Conservation (phyloP, 2,329 filamentous ascomycete species). For the Fusarium luffae region DNA sequence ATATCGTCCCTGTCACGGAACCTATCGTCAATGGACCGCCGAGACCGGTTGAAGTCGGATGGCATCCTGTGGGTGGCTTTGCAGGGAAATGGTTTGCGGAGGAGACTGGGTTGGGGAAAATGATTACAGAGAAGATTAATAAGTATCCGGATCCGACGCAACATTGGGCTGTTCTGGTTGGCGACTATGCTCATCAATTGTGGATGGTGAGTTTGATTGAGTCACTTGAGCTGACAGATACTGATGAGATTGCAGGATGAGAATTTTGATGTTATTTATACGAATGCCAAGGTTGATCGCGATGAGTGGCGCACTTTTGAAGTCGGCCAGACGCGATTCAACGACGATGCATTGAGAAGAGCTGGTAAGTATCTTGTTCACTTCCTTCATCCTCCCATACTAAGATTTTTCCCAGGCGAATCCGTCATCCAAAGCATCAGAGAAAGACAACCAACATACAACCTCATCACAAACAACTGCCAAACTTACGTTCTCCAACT, state of each 20-base stretch:
- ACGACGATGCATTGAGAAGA: conserved; percentile 63
- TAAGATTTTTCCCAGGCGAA: conserved; percentile 52
- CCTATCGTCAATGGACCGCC: conserved; percentile 47
- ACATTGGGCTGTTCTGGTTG: conserved; percentile 69
- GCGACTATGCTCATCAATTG: conserved; percentile 66
- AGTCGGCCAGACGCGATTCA: conserved; percentile 65
- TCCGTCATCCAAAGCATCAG: conserved; percentile 65
- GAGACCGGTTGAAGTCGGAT: conserved; percentile 62
- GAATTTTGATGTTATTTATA: conserved; percentile 66
- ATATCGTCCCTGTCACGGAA: conserved; percentile 46
- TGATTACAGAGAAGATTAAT: conserved; percentile 66
- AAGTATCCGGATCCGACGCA: conserved; percentile 68
- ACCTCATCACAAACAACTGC: conserved; percentile 70
- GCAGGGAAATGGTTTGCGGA: conserved; percentile 70
- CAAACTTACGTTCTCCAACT: conserved; percentile 66
- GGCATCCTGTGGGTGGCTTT: conserved; percentile 67
- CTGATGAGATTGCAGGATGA: conserved; percentile 54
- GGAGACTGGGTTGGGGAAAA: conserved; percentile 63
- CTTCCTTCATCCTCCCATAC: fast-evolving
- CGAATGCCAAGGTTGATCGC: conserved; percentile 59
- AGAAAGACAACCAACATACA: conserved; percentile 61
- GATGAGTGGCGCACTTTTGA: conserved; percentile 63
- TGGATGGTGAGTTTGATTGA: conserved; percentile 62
- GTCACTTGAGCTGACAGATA: fast-evolving
- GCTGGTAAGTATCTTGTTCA: conserved; percentile 52